Evolutionary conservation across 2,329 filamentous ascomycete species (phyloP).

Genomic region (Colletotrichum sp.): DNA sequence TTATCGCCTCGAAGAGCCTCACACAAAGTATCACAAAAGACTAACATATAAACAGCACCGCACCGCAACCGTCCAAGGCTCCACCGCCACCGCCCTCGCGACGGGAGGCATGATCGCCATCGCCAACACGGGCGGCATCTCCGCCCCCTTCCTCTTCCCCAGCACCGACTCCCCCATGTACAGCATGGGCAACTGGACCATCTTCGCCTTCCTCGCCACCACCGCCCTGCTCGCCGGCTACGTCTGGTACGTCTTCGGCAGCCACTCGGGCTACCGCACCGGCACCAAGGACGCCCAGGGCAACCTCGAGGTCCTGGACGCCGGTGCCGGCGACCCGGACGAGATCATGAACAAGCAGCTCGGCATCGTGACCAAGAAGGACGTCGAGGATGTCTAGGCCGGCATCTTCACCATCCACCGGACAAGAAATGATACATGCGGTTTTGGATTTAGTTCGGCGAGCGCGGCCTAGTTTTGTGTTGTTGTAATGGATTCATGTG

Average conservation of each 20-base stretch:
- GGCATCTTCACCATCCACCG: no score
- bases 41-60: slow-evolving; percentile 26
- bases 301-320: slow-evolving; percentile 27
- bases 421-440: background rate
- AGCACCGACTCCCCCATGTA: slow-evolving; percentile 33
- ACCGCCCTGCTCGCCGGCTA: slow-evolving; percentile 30
- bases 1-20: background rate
- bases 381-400: slow-evolving; percentile 14
- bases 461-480: background rate
- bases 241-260: slow-evolving; percentile 35
- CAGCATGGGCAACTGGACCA: slow-evolving; percentile 38
- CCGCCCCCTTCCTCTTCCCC: slow-evolving; percentile 38
- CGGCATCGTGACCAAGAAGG: slow-evolving; percentile 22
- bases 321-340: slow-evolving; percentile 21
- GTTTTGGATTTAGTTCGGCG: background rate
- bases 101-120: slow-evolving; percentile 39
- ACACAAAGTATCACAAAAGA: background rate
- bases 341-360: slow-evolving; percentile 26
- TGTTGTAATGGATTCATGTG: background rate
- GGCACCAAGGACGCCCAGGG: slow-evolving; percentile 24
- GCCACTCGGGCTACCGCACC: slow-evolving; percentile 34
- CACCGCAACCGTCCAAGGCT: slow-evolving; percentile 36
- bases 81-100: slow-evolving; percentile 35
- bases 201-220: slow-evolving; percentile 33
- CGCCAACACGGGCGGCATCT: slow-evolving; percentile 37